These are phyloP conservation scores for Gynostemma pentaphyllum DNA, from an alignment of 306 rosid species.

Conservation along the genomic window DNA sequence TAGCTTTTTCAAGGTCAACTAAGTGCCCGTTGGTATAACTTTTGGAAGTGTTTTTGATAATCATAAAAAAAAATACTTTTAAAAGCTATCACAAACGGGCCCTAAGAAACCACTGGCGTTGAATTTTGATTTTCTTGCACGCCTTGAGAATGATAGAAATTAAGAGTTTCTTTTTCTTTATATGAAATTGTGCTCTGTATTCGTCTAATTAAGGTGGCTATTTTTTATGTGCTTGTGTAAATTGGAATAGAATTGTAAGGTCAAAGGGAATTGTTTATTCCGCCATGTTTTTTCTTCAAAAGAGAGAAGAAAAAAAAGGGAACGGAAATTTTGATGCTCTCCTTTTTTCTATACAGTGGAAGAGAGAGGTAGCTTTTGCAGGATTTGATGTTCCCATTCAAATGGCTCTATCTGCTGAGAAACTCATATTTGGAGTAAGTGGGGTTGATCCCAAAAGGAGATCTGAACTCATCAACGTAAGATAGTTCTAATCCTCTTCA, in stretches of 20 bases:
- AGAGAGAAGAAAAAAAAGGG: too few relatives aligned
- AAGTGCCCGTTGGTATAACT: too few relatives aligned
- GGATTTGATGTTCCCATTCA: slow-evolving; percentile 88
- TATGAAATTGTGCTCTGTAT: neutral
- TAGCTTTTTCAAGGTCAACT: too few relatives aligned
- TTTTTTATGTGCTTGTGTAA: neutral
- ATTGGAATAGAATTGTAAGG: too few relatives aligned
- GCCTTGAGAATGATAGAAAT: neutral
- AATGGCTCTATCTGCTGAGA: slow-evolving; percentile 86
- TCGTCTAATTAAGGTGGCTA: neutral
- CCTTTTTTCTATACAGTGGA: slow-evolving; percentile 54
- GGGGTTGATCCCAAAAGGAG: slow-evolving; percentile 75
- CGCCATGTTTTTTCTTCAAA: too few relatives aligned
- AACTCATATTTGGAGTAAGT: slow-evolving; percentile 61
- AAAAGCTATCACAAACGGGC: too few relatives aligned
- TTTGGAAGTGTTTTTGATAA: too few relatives aligned
- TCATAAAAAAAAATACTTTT: too few relatives aligned
- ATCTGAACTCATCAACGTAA: slow-evolving; percentile 69
- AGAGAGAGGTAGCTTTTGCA: slow-evolving; percentile 89
- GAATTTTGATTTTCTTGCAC: neutral
- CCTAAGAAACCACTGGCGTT: too few relatives aligned
- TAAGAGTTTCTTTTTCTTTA: neutral
- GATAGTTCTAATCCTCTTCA: neutral
- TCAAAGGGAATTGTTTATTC: too few relatives aligned
- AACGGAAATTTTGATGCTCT: neutral